Conservation (phyloP, 345 rosid species). For the Lepidium sativum region DNA sequence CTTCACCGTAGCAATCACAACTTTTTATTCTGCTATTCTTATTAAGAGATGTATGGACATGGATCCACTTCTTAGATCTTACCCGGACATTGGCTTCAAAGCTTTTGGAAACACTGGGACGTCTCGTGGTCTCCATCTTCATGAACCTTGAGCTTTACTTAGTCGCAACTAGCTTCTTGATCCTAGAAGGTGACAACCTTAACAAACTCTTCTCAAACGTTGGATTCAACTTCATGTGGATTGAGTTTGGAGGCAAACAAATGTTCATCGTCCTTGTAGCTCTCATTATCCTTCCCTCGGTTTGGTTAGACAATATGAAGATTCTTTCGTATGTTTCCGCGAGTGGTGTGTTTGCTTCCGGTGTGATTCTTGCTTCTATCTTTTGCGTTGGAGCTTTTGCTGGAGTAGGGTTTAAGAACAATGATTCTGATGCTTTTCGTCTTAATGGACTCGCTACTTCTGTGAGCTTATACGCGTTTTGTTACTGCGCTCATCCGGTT, state of each 20-base stretch:
- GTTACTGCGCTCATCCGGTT: constrained; percentile 88
- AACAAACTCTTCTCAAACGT: constrained; percentile 46
- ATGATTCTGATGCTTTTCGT: constrained; percentile 33
- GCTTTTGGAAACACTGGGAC: constrained; percentile 83
- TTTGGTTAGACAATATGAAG: constrained; percentile 73
- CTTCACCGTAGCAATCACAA: constrained; percentile 42
- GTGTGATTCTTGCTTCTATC: constrained; percentile 56
- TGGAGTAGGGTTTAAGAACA: constrained; percentile 59
- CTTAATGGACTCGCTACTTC: constrained; percentile 61
- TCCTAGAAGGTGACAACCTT: constrained; percentile 85
- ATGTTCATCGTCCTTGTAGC: constrained; percentile 55
- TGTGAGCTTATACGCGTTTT: constrained; percentile 79
- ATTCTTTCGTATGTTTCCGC: constrained; percentile 79
- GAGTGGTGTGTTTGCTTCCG: constrained; percentile 81
- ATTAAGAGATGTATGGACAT: constrained; percentile 76
- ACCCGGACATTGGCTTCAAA: constrained; percentile 74
- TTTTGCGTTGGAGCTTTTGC: constrained; percentile 62
- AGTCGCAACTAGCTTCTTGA: constrained; percentile 76
- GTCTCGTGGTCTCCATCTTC: constrained; percentile 43
- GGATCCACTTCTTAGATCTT: constrained; percentile 51
- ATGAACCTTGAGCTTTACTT: constrained; percentile 76
- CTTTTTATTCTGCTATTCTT: constrained; percentile 64
- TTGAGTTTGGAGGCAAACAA: constrained; percentile 43
- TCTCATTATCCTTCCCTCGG: constrained; percentile 64
- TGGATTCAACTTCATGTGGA: constrained; percentile 39